Evolutionary conservation across 768 basidiomycete genomes (phyloP).

Genomic region (Psilocybe azurescens): DNA sequence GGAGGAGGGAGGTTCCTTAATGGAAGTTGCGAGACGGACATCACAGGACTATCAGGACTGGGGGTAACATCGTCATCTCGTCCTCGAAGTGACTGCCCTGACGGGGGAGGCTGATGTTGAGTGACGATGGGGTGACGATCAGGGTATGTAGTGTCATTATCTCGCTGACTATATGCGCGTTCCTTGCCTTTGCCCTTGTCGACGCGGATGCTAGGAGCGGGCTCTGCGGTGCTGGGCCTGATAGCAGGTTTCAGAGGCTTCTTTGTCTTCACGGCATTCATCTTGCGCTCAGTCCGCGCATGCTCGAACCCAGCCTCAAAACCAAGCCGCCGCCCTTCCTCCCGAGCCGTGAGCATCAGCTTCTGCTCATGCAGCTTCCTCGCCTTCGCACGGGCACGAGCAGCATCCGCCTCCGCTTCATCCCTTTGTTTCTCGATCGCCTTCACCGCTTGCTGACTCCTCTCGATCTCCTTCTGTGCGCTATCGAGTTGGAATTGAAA

Average conservation of each 20-base stretch:
- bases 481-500: constrained; percentile 45
- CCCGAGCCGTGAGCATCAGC: constrained; percentile 55
- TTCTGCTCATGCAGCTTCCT: constrained; percentile 56
- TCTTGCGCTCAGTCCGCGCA: constrained; percentile 36
- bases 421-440: constrained; percentile 56
- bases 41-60: constrained; percentile 13
- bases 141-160: not conserved
- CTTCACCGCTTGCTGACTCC: constrained; percentile 54
- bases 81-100: not conserved
- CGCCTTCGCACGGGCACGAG: constrained; percentile 54
- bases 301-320: constrained; percentile 53
- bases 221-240: not conserved
- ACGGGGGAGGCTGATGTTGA: not conserved
- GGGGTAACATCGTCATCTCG: constrained; percentile 13
- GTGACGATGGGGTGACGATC: not conserved
- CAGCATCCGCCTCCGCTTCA: constrained; percentile 61
- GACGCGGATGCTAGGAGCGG: constrained; percentile 8
- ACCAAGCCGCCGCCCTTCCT: constrained; percentile 60
- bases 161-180: not conserved
- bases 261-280: constrained; percentile 23
- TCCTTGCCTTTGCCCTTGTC: constrained; percentile 23
- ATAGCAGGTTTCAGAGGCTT: constrained; percentile 4
- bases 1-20: constrained; percentile 14
- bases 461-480: constrained; percentile 54
- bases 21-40: constrained; percentile 23